Evolutionary conservation across 139 green algal species (phyloP).

Genomic region (Tetradesmus lagerheimii): DNA sequence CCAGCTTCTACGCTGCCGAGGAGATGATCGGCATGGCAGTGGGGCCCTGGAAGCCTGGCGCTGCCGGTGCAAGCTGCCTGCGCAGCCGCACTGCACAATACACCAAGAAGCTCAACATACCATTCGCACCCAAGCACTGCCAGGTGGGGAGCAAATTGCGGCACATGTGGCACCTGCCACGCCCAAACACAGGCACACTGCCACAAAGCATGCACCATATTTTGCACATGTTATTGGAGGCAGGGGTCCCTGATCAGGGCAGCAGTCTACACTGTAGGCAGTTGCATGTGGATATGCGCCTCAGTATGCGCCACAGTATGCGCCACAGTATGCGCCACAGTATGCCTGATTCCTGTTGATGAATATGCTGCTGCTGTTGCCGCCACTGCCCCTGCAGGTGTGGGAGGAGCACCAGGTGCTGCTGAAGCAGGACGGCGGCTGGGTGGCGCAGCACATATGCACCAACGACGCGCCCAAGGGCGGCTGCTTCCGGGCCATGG

Average conservation of each 20-base stretch:
- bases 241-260: no score
- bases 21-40: constrained; percentile 11
- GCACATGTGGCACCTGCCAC: no score
- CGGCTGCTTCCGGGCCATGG: constrained; percentile 36
- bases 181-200: no score
- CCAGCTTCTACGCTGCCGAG: neutral
- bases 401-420: constrained; percentile 47
- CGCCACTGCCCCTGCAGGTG: neutral
- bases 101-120: constrained; percentile 47
- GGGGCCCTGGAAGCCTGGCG: constrained; percentile 14
- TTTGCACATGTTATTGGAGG: no score
- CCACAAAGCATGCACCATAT: no score
- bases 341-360: no score
- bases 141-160: neutral
- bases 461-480: constrained; percentile 48
- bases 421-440: constrained; percentile 43
- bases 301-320: no score
- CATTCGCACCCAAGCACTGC: constrained; percentile 46
- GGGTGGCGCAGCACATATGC: constrained; percentile 15
- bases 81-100: constrained; percentile 34
- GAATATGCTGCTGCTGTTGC: neutral
- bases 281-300: no score
- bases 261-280: no score
- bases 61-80: neutral
- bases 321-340: no score